phyloP scores from a whole-genome alignment of 2,329 filamentous ascomycete genomes.

The Aspergillus sp. region DNA sequence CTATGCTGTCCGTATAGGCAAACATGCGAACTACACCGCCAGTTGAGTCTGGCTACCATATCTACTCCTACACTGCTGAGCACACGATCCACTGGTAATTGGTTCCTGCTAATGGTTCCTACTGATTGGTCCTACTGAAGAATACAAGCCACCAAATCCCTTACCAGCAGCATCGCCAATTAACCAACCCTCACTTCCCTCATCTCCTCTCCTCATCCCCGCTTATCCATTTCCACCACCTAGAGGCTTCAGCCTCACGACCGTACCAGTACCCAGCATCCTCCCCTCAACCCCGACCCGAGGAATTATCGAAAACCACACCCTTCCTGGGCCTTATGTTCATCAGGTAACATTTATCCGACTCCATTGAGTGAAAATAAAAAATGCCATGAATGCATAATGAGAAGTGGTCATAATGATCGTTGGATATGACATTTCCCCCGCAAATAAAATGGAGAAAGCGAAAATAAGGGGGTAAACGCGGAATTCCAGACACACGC shows the following conservation, averaged over 20 bases:
- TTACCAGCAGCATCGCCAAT: constrained; percentile 10
- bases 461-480: constrained; percentile 22
- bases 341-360: constrained; percentile 25
- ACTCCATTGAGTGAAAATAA: constrained; percentile 26
- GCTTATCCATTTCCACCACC: constrained; percentile 4
- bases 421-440: constrained; percentile 40
- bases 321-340: constrained; percentile 19
- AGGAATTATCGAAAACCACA: constrained; percentile 11
- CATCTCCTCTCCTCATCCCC: neutral
- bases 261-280: constrained; percentile 13
- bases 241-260: constrained; percentile 9
- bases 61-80: neutral
- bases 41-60: neutral
- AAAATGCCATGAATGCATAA: constrained; percentile 44
- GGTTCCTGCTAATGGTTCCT: constrained; percentile 15
- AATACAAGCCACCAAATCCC: constrained; percentile 16
- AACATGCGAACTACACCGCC: neutral
- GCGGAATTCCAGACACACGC: constrained; percentile 23
- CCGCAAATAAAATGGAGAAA: constrained; percentile 23
- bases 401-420: constrained; percentile 40
- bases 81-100: constrained; percentile 13
- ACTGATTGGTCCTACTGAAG: constrained; percentile 13
- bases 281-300: constrained; percentile 17
- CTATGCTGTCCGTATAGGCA: no score
- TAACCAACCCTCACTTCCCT: neutral